Conservation (phyloP, 2,329 filamentous ascomycete genomes). For the Aspergillus fijiensis region DNA sequence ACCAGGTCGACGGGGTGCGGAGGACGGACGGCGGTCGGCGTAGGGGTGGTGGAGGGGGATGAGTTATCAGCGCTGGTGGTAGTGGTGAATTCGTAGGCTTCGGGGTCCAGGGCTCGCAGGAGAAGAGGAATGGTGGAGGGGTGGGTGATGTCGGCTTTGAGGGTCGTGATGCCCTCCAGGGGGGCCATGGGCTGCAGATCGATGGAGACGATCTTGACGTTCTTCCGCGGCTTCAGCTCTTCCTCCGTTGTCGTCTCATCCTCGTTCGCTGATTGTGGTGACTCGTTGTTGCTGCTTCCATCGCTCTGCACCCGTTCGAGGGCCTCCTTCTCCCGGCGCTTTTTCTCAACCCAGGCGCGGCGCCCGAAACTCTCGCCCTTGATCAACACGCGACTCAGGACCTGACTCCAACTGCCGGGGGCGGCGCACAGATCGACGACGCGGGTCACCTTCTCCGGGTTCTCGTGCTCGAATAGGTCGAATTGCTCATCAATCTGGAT, state of each 20-base stretch:
- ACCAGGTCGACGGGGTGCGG: slow-evolving; percentile 86
- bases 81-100: slow-evolving; percentile 51
- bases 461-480: slow-evolving; percentile 71
- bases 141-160: slow-evolving; percentile 96
- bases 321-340: slow-evolving; percentile 56
- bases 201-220: slow-evolving; percentile 92
- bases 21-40: slow-evolving; percentile 50
- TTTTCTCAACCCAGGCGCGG: slow-evolving; percentile 81
- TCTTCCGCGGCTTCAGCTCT: slow-evolving; percentile 55
- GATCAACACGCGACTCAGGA: slow-evolving; percentile 88
- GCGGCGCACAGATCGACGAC: slow-evolving; percentile 96
- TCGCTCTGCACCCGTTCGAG: slow-evolving; percentile 22
- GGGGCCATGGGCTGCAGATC: slow-evolving; percentile 96
- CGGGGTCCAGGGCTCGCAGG: slow-evolving; percentile 77
- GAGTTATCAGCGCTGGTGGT: slow-evolving; percentile 14
- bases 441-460: slow-evolving; percentile 70
- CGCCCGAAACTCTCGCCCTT: slow-evolving; percentile 89
- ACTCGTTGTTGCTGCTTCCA: not conserved
- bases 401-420: slow-evolving; percentile 95
- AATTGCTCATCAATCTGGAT: slow-evolving; percentile 96
- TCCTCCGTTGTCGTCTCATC: slow-evolving; percentile 30
- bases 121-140: slow-evolving; percentile 90
- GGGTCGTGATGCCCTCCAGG: slow-evolving; percentile 84
- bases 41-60: slow-evolving; percentile 32
- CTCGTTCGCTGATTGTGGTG: not conserved